These are phyloP conservation scores for Candida glucosophila DNA, from an alignment of 1,139 yeast species.

Conservation along the genomic window DNA sequence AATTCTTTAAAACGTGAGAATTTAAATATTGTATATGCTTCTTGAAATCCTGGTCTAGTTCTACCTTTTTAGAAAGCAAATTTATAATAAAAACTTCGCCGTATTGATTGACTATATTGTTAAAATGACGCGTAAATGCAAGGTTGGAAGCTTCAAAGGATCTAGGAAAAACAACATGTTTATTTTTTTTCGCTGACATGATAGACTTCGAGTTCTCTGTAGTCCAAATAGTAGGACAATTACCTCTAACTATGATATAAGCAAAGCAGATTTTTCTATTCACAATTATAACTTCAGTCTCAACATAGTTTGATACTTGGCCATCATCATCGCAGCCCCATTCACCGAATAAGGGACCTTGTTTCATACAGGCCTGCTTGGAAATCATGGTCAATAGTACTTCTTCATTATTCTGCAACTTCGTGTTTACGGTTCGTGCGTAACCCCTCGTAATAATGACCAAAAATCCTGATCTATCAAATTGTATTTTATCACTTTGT, in stretches of 20 bases:
- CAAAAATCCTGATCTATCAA: conserved; percentile 52
- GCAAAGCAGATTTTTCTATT: conserved; percentile 46
- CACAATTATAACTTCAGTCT: conserved; percentile 55
- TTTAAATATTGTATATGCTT: conserved; percentile 25
- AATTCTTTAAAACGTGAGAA: conserved; percentile 6
- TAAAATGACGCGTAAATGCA: conserved; percentile 59
- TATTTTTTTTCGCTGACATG: conserved; percentile 31
- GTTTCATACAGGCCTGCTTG: conserved; percentile 54
- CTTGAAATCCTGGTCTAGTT: conserved; percentile 20
- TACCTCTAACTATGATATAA: conserved; percentile 55
- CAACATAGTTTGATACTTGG: conserved; percentile 55
- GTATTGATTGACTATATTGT: conserved; percentile 44
- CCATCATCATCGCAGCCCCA: conserved; percentile 72
- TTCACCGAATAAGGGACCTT: conserved; percentile 56
- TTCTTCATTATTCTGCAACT: conserved; percentile 21
- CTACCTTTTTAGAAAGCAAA: conserved; percentile 32
- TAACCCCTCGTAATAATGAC: conserved; percentile 59
- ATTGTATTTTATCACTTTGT: conserved; percentile 34
- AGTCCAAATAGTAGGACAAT: conserved; percentile 65
- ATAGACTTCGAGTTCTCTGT: conserved; percentile 31
- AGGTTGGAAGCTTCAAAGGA: conserved; percentile 58
- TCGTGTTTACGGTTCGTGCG: conserved; percentile 50
- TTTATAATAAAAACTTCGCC: conserved; percentile 59
- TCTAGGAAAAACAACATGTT: conserved; percentile 45
- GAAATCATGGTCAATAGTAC: conserved; percentile 55